A percentile compares a stretch with the other conserved stretches of the same genome.
Conservation (phyloP, 2,329 filamentous ascomycete species). For the Botrytis fragariae region DNA sequence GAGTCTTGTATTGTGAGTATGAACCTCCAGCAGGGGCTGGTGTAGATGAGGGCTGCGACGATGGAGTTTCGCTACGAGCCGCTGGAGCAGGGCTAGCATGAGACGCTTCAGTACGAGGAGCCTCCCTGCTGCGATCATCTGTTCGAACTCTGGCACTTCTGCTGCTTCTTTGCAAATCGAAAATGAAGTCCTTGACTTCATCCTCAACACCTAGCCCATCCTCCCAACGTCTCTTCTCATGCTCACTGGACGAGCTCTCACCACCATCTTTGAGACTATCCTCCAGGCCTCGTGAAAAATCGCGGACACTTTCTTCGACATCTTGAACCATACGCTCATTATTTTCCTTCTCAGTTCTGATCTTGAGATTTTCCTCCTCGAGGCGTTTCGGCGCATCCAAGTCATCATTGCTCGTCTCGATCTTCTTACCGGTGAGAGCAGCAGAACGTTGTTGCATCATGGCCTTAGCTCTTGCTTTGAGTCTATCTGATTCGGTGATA, state of each 20-base stretch:
- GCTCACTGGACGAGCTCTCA: slow-evolving; percentile 74
- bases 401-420: slow-evolving; percentile 66
- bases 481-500: slow-evolving; percentile 87
- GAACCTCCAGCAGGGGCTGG: slow-evolving; percentile 56
- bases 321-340: slow-evolving; percentile 97
- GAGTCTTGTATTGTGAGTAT: slow-evolving; percentile 82
- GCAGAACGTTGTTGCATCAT: slow-evolving; percentile 99
- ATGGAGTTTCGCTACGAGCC: slow-evolving; percentile 34
- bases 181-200: slow-evolving; percentile 96
- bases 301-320: slow-evolving; percentile 91
- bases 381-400: slow-evolving; percentile 77
- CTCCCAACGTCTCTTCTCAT: slow-evolving; percentile 92
- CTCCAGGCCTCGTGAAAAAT: slow-evolving; percentile 82
- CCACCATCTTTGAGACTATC: slow-evolving; percentile 80
- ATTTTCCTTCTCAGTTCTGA: slow-evolving; percentile 82
- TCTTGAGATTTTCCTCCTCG: slow-evolving; percentile 81
- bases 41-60: slow-evolving; percentile 50
- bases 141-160: slow-evolving; percentile 67
- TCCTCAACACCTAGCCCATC: slow-evolving; percentile 95
- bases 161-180: slow-evolving; percentile 86
- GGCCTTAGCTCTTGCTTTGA: slow-evolving; percentile 92
- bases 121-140: slow-evolving; percentile 49
- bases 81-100: slow-evolving; percentile 40
- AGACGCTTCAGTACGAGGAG: slow-evolving; percentile 41
- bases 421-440: slow-evolving; percentile 81